Evolutionary conservation across 306 rosid genomes (phyloP), one percentile per base, ranked within the genome.

Genomic region (Acacia crassicarpa): DNA sequence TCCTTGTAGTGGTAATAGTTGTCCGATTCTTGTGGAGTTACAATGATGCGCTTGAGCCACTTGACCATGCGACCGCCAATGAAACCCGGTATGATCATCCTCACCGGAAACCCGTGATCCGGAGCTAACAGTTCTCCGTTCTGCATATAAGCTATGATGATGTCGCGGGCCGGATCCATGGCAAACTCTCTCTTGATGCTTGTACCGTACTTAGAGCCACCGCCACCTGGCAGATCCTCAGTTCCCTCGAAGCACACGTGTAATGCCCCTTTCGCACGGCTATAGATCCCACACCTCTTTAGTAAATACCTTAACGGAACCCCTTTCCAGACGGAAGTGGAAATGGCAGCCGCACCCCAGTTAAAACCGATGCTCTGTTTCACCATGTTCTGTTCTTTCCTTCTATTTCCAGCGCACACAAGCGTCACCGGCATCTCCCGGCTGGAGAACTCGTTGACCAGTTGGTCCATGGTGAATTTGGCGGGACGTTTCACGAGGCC

Each of bases 41-140:
- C 94, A 9, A 94, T 6, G 56, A 94, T 94, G 2, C 96, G 90
- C 35, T 94, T 94, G 25, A 94, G 75, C 98, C 98, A 92, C 66
- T 94, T 94, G 6, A 94, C 94, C 97, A 92, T 92, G 17, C 96
- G 89, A 0, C 98, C 98, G 0, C 93, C 98, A 2, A 91, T 92
- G 70, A 86, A 94, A 6, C 96, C 96, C 0, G 98, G 97, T 12
- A 94, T 80, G 30, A 94, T 91, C 67, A 92, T 67, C 78, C 98
- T 72, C 22, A 92, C 84, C 4, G 98, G 98, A 53, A 94, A 94
- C 0, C 97, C 98, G 19, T 94, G 97, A 85, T 94, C 96, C 5
- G 98, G 97, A 1, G 82, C 8, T 40, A 94, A 73, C 14, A 2
- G 79, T 67, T 87, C 92, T 0, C 96, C 93, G 88, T 92, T 92